These are phyloP conservation scores for Pascua sp. DNA, from an alignment of 1,284 basidiomycete species.

Conservation along the genomic window DNA sequence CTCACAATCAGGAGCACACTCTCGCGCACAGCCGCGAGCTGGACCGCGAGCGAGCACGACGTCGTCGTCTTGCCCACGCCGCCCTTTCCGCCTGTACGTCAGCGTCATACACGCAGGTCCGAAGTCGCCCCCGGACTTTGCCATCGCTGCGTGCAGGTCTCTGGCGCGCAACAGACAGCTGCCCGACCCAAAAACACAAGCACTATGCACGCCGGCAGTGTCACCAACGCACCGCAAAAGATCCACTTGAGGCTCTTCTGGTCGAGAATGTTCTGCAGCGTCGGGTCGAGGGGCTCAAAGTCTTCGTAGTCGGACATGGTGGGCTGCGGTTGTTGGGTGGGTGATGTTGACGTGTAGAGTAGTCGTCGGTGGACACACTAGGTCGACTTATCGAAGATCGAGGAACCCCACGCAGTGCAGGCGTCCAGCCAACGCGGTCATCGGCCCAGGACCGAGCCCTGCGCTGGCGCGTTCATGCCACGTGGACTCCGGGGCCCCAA, in stretches of 20 bases:
- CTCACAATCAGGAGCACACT: conserved; percentile 89
- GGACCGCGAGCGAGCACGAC: conserved; percentile 91
- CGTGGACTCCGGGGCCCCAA: too few species aligned
- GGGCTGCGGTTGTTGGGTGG: background rate
- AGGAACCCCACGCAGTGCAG: too few species aligned
- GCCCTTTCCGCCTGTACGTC: conserved; percentile 78
- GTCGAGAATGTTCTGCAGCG: conserved; percentile 83
- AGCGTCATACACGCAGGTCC: background rate
- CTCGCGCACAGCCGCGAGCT: conserved; percentile 78
- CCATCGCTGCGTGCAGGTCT: background rate
- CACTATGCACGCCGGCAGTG: too few species aligned
- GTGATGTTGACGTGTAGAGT: background rate
- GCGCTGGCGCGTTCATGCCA: too few species aligned
- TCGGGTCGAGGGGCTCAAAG: conserved; percentile 60
- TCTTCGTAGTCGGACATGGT: conserved; percentile 28
- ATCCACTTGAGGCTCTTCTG: conserved; percentile 90
- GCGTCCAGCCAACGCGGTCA: too few species aligned
- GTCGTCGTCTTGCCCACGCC: conserved; percentile 94
- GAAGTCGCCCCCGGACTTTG: background rate
- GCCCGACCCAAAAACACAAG: background rate
- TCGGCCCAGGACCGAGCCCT: too few species aligned
- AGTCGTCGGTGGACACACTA: background rate
- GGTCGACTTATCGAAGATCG: too few species aligned
- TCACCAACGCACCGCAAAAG: conserved; percentile 70
- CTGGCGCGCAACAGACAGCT: too few species aligned